These are phyloP conservation scores for Vicia villosa DNA, from an alignment of 306 rosid genomes.

Conservation along the genomic window DNA sequence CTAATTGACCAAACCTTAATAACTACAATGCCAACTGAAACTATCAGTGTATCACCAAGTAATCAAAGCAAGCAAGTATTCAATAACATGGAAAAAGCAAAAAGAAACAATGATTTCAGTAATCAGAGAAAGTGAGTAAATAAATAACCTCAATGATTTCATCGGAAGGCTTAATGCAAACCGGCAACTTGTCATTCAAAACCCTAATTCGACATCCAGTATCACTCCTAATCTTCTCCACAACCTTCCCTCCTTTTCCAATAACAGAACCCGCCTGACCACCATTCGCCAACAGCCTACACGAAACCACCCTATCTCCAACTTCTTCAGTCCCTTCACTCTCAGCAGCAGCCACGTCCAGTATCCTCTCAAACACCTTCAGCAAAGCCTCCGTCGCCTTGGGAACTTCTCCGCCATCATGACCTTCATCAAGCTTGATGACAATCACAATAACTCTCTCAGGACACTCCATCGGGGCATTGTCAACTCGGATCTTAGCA, in stretches of 20 bases:
- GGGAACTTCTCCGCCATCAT: slow-evolving; percentile 35
- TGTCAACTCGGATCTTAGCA: slow-evolving; percentile 74
- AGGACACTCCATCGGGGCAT: slow-evolving; percentile 63
- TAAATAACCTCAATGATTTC: slow-evolving; percentile 75
- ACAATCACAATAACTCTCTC: slow-evolving; percentile 66
- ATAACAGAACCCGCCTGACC: slow-evolving; percentile 76
- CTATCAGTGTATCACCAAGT: background rate
- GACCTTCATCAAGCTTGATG: slow-evolving; percentile 34
- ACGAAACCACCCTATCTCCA: slow-evolving; percentile 65
- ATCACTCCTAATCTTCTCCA: slow-evolving; percentile 81
- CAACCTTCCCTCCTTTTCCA: slow-evolving; percentile 92
- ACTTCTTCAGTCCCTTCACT: slow-evolving; percentile 47
- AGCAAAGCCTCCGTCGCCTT: slow-evolving; percentile 78
- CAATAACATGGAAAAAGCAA: background rate
- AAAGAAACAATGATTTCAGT: background rate
- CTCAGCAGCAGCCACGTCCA: slow-evolving; percentile 90
- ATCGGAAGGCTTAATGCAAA: slow-evolving; percentile 55
- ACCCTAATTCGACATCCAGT: slow-evolving; percentile 80
- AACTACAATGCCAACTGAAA: background rate
- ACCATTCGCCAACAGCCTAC: slow-evolving; percentile 63
- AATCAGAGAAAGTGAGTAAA: slow-evolving; percentile 24
- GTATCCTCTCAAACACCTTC: slow-evolving; percentile 81
- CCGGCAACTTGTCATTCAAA: slow-evolving; percentile 61
- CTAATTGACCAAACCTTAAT: slow-evolving; percentile 1
- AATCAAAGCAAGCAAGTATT: background rate